phyloP scores from a whole-genome alignment of 2,329 filamentous ascomycete genomes.

The Talaromyces sp. region DNA sequence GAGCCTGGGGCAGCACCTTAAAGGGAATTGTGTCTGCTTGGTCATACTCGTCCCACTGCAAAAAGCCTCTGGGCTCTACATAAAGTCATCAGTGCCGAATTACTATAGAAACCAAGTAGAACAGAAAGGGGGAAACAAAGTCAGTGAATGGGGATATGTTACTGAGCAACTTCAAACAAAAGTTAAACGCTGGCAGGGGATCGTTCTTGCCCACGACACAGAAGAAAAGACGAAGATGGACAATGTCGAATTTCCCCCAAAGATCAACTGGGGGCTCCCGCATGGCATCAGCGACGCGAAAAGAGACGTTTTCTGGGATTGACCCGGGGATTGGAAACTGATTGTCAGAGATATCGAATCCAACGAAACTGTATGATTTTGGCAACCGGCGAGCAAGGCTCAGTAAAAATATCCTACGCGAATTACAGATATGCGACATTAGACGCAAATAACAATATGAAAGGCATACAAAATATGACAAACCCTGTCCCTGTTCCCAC shows the following conservation, averaged over 20 bases:
- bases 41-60: slow-evolving; percentile 6
- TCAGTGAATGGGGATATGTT: not conserved
- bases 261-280: not conserved
- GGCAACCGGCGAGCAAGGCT: not conserved
- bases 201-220: slow-evolving; percentile 4
- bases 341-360: slow-evolving; percentile 1
- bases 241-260: not conserved
- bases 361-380: slow-evolving; percentile 1
- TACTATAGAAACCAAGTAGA: not conserved
- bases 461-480: not conserved
- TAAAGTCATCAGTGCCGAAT: not conserved
- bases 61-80: not conserved
- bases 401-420: not conserved
- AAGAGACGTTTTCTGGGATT: not conserved
- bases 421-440: not conserved
- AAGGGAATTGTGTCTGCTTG: not conserved
- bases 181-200: not conserved
- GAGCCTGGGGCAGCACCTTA: not conserved
- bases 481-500: slow-evolving; percentile 2
- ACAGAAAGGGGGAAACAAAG: not conserved
- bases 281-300: slow-evolving; percentile 1
- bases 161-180: slow-evolving; percentile 5
- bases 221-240: slow-evolving; percentile 1
- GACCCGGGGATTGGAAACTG: slow-evolving; percentile 1
- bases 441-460: not conserved